Percentiles rank a stretch among this genome's conserved stretches.
Evolutionary conservation across 768 basidiomycete species (phyloP).

Genomic region (Rhodotorula kratochvilovae): DNA sequence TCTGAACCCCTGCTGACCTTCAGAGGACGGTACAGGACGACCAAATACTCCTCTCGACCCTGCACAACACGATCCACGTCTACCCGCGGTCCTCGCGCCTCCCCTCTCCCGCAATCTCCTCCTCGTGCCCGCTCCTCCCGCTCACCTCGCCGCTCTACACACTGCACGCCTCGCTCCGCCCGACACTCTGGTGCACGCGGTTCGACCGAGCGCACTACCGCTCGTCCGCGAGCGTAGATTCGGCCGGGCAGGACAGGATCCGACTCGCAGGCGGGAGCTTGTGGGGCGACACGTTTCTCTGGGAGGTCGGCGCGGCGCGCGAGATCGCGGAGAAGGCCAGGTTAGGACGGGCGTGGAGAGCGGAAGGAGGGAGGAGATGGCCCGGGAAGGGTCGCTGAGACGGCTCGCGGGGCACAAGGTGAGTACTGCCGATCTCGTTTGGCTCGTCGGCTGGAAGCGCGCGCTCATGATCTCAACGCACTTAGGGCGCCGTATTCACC

Average conservation of each 20-base stretch:
- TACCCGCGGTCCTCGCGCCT: neutral
- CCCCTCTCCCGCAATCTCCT: neutral
- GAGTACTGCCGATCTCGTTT: neutral
- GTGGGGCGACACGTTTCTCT: conserved; percentile 19
- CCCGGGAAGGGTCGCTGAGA: neutral
- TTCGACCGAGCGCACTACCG: conserved; percentile 6
- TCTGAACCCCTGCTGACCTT: no score
- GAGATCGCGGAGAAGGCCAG: neutral
- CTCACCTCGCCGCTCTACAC: neutral
- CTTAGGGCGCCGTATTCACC: conserved; percentile 26
- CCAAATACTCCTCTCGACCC: conserved; percentile 14
- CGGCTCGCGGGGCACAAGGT: conserved; percentile 24
- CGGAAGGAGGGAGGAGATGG: neutral
- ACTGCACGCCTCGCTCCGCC: conserved; percentile 17
- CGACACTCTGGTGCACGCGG: conserved; percentile 17
- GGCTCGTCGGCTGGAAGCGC: no score
- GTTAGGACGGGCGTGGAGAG: neutral
- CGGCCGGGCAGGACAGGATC: neutral
- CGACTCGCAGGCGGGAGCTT: conserved; percentile 18
- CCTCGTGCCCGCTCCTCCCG: neutral
- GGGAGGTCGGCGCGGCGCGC: conserved; percentile 4
- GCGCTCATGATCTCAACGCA: neutral
- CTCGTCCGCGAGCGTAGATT: rapidly evolving
- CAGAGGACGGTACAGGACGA: conserved; percentile 10
- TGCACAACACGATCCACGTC: conserved; percentile 19